A percentile compares a stretch with the other conserved stretches of the same genome.
These are phyloP conservation scores for Nakazawaea wyomingensis DNA, from an alignment of 805 yeast genomes.

Conservation along the genomic window DNA sequence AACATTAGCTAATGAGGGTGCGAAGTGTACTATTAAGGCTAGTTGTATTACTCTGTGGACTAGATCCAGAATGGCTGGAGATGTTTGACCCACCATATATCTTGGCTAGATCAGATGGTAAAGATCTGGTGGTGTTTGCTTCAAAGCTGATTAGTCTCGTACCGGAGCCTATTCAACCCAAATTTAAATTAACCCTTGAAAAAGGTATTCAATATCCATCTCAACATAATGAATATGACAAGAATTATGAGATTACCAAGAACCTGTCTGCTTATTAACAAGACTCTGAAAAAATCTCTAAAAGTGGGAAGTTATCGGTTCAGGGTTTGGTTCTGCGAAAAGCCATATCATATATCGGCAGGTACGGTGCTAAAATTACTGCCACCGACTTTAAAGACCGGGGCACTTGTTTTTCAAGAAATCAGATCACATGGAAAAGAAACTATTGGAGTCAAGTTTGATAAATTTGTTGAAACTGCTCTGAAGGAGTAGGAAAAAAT, in stretches of 20 bases:
- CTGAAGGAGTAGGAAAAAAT: slow-evolving; percentile 72
- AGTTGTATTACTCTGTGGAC: slow-evolving; percentile 94
- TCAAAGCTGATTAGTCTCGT: slow-evolving; percentile 80
- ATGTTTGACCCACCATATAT: slow-evolving; percentile 80
- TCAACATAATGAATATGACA: slow-evolving; percentile 65
- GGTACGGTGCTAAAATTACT: slow-evolving; percentile 91
- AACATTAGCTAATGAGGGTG: slow-evolving; percentile 93
- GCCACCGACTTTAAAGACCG: slow-evolving; percentile 88
- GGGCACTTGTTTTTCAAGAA: slow-evolving; percentile 63
- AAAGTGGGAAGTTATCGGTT: slow-evolving; percentile 88
- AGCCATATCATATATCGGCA: slow-evolving; percentile 78
- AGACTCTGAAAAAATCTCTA: slow-evolving; percentile 44
- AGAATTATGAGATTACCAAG: slow-evolving; percentile 48
- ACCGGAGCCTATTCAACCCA: slow-evolving; percentile 74
- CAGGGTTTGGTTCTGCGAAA: slow-evolving; percentile 91
- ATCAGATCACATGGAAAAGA: slow-evolving; percentile 66
- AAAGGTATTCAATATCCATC: slow-evolving; percentile 61
- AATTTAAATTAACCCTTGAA: slow-evolving; percentile 58
- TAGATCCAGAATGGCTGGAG: slow-evolving; percentile 93
- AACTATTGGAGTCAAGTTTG: slow-evolving; percentile 81
- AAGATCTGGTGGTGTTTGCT: slow-evolving; percentile 79
- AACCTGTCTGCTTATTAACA: slow-evolving; percentile 49
- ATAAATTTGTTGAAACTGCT: slow-evolving; percentile 72
- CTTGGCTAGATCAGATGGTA: slow-evolving; percentile 88
- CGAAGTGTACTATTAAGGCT: slow-evolving; percentile 71